Evolutionary conservation across 164 flowering plant species (phyloP).

Genomic region (Macadamia integrifolia): DNA sequence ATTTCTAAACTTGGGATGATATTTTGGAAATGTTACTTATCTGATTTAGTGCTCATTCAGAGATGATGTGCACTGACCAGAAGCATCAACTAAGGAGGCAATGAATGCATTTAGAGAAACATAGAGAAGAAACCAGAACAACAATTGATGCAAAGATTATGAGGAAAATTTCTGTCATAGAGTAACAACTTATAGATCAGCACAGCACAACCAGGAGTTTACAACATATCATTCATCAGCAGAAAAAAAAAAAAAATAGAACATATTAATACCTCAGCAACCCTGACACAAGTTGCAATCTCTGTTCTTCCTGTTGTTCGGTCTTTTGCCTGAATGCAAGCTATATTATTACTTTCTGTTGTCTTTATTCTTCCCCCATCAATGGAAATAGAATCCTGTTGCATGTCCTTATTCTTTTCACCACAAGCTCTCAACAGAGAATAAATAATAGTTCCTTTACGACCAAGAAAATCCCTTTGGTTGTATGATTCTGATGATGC

Average conservation of each 20-base stretch:
- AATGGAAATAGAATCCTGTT: conserved; percentile 43
- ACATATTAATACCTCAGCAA: conserved; percentile 59
- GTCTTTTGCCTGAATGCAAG: conserved; percentile 88
- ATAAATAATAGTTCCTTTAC: conserved; percentile 51
- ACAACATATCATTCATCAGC: too few species aligned
- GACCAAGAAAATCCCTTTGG: conserved; percentile 38
- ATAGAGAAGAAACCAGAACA: not conserved
- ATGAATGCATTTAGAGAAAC: not conserved
- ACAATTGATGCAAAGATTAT: not conserved
- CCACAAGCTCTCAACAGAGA: conserved; percentile 45
- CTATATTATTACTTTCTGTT: conserved; percentile 48
- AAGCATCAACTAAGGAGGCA: not conserved
- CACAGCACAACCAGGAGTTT: not conserved
- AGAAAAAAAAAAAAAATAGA: too few species aligned
- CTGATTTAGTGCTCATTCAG: too few species aligned
- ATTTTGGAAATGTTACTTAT: too few species aligned
- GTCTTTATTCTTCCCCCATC: conserved; percentile 66
- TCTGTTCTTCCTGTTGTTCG: conserved; percentile 57
- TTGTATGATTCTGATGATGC: conserved; percentile 38
- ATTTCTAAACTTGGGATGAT: too few species aligned
- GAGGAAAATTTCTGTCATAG: too few species aligned
- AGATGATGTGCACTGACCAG: too few species aligned
- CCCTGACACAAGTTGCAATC: conserved; percentile 79
- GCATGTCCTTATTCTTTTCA: conserved; percentile 31
- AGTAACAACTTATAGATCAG: not conserved